Conservation (phyloP, 257 asterid species). For the Voacanga thouarsii region DNA sequence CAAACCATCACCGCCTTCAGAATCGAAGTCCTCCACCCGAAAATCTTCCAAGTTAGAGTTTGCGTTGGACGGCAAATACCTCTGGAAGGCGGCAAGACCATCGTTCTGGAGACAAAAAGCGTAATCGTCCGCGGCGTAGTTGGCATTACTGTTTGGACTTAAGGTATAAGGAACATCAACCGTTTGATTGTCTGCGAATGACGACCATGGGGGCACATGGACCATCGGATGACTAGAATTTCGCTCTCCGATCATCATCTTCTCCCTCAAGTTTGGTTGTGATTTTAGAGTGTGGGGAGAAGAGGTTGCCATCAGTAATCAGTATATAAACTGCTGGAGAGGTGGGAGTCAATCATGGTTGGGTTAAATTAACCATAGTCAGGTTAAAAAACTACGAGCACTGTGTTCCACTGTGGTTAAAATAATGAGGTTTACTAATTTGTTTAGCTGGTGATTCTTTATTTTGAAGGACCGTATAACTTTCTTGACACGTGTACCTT, state of each 20-base stretch:
- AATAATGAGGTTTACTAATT: slow-evolving; percentile 18
- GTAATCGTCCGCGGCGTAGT: slow-evolving; percentile 39
- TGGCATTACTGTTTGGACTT: slow-evolving; percentile 36
- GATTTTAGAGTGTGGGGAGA: slow-evolving; percentile 3
- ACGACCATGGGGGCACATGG: slow-evolving; percentile 57
- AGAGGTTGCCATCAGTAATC: slow-evolving; percentile 10
- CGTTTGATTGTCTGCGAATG: slow-evolving; percentile 29
- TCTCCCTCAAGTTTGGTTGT: neutral
- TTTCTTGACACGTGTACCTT: slow-evolving; percentile 29
- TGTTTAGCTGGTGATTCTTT: neutral
- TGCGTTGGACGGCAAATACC: slow-evolving; percentile 52
- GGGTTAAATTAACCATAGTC: slow-evolving; percentile 26
- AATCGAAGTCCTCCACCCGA: slow-evolving; percentile 32
- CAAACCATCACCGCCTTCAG: slow-evolving; percentile 22
- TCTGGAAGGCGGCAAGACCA: slow-evolving; percentile 39
- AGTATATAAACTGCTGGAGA: slow-evolving; percentile 51
- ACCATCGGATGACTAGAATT: slow-evolving; percentile 30
- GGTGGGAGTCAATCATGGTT: slow-evolving; percentile 51
- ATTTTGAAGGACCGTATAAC: neutral
- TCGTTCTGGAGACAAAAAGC: slow-evolving; percentile 31
- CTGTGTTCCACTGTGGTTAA: slow-evolving; percentile 27
- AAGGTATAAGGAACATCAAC: slow-evolving; percentile 26
- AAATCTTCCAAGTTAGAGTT: slow-evolving; percentile 18
- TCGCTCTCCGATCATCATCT: slow-evolving; percentile 54
- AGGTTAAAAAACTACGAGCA: slow-evolving; percentile 19